Conservation (phyloP, 768 basidiomycete species). For the Tubosaeta sp. region DNA sequence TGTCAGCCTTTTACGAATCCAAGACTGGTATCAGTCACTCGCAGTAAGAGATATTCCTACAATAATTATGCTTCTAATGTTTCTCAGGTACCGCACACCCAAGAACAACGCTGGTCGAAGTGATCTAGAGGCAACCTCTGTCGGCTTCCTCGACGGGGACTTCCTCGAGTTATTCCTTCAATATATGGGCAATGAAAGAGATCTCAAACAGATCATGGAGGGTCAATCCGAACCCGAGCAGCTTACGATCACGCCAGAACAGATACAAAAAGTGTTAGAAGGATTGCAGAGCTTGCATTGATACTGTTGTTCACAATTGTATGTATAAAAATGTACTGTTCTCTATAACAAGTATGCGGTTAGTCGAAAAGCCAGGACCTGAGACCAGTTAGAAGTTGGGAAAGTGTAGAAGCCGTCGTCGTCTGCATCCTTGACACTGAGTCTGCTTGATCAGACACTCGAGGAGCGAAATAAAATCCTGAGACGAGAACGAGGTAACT, state of each 20-base stretch:
- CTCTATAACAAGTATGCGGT: neutral
- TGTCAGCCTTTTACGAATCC: conserved; percentile 49
- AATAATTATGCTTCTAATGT: neutral
- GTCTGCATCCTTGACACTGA: conserved; percentile 2
- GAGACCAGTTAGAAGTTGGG: conserved; percentile 9
- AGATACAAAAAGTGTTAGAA: conserved; percentile 41
- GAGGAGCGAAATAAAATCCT: conserved; percentile 90
- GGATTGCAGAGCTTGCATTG: conserved; percentile 55
- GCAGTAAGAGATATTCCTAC: conserved; percentile 38
- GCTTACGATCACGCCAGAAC: conserved; percentile 39
- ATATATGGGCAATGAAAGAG: conserved; percentile 34
- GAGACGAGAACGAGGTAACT: conserved; percentile 89
- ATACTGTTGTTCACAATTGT: conserved; percentile 15
- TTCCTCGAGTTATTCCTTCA: conserved; percentile 68
- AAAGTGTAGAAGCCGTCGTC: conserved; percentile 1
- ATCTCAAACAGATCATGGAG: conserved; percentile 48
- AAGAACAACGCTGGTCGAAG: conserved; percentile 51
- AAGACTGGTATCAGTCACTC: conserved; percentile 59
- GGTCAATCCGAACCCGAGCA: conserved; percentile 59
- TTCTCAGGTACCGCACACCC: conserved; percentile 64
- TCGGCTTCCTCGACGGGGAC: conserved; percentile 87
- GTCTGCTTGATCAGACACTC: conserved; percentile 20
- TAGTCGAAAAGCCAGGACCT: conserved; percentile 8
- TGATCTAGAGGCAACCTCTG: conserved; percentile 52
- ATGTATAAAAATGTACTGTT: conserved; percentile 18